These are phyloP conservation scores for Cercospora canescens DNA, from an alignment of 2,329 filamentous ascomycete species.

Conservation along the genomic window DNA sequence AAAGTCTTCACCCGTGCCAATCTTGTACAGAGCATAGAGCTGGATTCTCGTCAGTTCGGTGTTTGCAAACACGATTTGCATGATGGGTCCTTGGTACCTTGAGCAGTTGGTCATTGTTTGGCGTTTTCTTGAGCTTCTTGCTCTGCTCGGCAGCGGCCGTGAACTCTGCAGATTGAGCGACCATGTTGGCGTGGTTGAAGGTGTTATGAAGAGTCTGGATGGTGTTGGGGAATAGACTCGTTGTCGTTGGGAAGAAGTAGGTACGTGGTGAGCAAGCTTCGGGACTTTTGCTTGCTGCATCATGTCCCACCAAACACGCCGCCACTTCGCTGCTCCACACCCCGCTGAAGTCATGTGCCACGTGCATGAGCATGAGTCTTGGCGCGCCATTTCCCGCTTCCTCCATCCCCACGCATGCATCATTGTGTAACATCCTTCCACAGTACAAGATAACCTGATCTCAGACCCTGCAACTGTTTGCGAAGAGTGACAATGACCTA, in stretches of 20 bases:
- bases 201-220: neutral
- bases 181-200: conserved; percentile 8
- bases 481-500: too few relatives aligned
- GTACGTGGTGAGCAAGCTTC: neutral
- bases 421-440: too few relatives aligned
- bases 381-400: neutral
- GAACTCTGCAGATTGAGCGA: conserved; percentile 64
- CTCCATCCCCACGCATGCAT: neutral
- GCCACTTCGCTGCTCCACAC: neutral
- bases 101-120: conserved; percentile 64
- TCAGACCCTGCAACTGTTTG: too few relatives aligned
- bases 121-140: conserved; percentile 68
- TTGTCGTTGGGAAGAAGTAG: neutral
- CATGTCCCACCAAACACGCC: neutral
- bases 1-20: conserved; percentile 41
- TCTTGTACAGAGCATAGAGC: conserved; percentile 55
- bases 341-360: neutral
- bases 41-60: conserved; percentile 32
- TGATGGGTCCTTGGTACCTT: conserved; percentile 42
- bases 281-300: neutral
- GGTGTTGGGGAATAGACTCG: neutral
- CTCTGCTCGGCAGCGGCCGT: conserved; percentile 71
- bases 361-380: neutral
- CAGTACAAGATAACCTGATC: too few relatives aligned
- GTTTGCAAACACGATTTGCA: neutral